Percentiles rank a stretch among this genome's conserved stretches.
phyloP scores from a whole-genome alignment of 768 basidiomycete genomes.

The Rhodotorula toruloides region DNA sequence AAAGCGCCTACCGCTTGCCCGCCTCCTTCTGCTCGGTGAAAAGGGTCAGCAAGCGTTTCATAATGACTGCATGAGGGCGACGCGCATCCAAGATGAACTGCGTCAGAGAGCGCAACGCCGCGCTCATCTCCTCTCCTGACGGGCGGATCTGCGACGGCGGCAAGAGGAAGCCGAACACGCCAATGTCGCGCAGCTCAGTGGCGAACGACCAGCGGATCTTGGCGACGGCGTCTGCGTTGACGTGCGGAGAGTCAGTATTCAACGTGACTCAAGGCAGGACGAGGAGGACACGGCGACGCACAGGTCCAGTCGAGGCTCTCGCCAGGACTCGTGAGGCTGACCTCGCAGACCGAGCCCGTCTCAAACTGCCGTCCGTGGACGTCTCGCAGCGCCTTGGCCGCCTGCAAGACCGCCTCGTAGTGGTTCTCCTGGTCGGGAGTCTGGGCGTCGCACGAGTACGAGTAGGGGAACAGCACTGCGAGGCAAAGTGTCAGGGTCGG shows the following conservation, averaged over 20 bases:
- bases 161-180: slow-evolving; percentile 66
- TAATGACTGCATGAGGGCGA: not conserved
- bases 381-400: slow-evolving; percentile 56
- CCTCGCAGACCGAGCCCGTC: slow-evolving; percentile 46
- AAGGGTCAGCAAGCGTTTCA: not conserved
- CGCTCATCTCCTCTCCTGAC: slow-evolving; percentile 68
- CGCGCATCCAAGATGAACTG: slow-evolving; percentile 54
- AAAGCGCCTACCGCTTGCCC: not conserved
- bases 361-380: slow-evolving; percentile 59
- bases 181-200: slow-evolving; percentile 63
- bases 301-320: slow-evolving; percentile 26
- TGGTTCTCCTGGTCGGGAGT: slow-evolving; percentile 71
- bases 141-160: slow-evolving; percentile 69
- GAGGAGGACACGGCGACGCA: not conserved
- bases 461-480: slow-evolving; percentile 71
- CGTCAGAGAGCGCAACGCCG: slow-evolving; percentile 63
- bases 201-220: slow-evolving; percentile 59
- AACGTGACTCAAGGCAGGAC: slow-evolving; percentile 47
- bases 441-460: slow-evolving; percentile 60
- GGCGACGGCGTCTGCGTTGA: slow-evolving; percentile 55
- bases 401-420: slow-evolving; percentile 65
- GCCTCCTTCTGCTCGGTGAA: slow-evolving; percentile 1
- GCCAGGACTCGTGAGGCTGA: slow-evolving; percentile 41
- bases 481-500: not conserved
- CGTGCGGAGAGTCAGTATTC: slow-evolving; percentile 67